These are phyloP conservation scores for Serendipita sp. DNA, from an alignment of 768 basidiomycete genomes.

Conservation along the genomic window DNA sequence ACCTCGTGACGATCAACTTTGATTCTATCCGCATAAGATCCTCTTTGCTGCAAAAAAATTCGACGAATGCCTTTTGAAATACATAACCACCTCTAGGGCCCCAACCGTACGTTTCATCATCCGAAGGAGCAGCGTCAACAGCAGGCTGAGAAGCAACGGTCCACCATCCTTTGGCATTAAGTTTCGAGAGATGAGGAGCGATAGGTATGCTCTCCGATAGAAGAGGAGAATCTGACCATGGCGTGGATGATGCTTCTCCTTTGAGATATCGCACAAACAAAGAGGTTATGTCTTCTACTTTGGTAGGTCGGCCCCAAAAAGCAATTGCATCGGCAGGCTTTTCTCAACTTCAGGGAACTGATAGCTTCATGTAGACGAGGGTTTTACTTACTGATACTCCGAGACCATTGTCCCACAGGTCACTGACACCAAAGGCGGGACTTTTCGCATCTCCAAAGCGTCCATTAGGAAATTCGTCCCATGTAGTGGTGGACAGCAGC, in stretches of 20 bases:
- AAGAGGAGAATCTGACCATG: slow-evolving; percentile 74
- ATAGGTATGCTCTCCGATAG: slow-evolving; percentile 72
- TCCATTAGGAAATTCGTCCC: slow-evolving; percentile 98
- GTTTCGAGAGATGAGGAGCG: slow-evolving; percentile 51
- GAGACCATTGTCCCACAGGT: slow-evolving; percentile 54
- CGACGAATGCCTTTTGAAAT: slow-evolving; percentile 94
- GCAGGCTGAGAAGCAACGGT: slow-evolving; percentile 95
- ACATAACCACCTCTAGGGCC: slow-evolving; percentile 87
- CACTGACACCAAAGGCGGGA: slow-evolving; percentile 78
- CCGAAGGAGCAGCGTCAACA: slow-evolving; percentile 60
- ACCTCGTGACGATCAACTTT: slow-evolving; percentile 35
- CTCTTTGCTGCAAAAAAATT: slow-evolving; percentile 66
- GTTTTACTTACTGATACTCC: slow-evolving; percentile 33
- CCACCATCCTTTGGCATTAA: slow-evolving; percentile 80
- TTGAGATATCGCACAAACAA: slow-evolving; percentile 73
- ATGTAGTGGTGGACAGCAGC: slow-evolving; percentile 57
- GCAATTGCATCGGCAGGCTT: slow-evolving; percentile 47
- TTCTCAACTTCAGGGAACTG: background rate
- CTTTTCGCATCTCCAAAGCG: slow-evolving; percentile 96
- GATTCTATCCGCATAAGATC: slow-evolving; percentile 46
- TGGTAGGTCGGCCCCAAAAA: slow-evolving; percentile 63
- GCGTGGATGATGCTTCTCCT: slow-evolving; percentile 56
- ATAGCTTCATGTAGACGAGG: background rate
- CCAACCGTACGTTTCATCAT: slow-evolving; percentile 76
- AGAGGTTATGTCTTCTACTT: slow-evolving; percentile 49